Evolutionary conservation across 2,329 filamentous ascomycete genomes (phyloP).

Genomic region (Claviceps lovelessii): DNA sequence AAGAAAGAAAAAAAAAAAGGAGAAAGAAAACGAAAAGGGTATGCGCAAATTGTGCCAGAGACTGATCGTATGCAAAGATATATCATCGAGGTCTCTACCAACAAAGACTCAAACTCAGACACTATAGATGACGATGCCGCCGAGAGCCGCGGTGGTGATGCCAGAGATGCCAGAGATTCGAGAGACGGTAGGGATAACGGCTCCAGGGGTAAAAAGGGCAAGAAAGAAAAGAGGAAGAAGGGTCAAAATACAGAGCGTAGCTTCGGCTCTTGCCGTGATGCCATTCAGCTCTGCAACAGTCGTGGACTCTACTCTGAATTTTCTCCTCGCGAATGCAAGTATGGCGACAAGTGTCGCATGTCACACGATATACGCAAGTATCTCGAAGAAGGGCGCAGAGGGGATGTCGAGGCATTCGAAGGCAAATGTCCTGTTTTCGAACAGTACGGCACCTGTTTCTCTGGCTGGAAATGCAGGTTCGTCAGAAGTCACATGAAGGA

Average conservation of each 20-base stretch:
- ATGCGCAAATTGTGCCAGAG: neutral
- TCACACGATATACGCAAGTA: slow-evolving; percentile 80
- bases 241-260: slow-evolving; percentile 68
- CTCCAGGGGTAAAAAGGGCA: slow-evolving; percentile 24
- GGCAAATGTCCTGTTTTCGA: slow-evolving; percentile 75
- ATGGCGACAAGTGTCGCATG: slow-evolving; percentile 66
- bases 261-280: slow-evolving; percentile 69
- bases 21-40: no score
- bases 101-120: slow-evolving; percentile 11
- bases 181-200: slow-evolving; percentile 42
- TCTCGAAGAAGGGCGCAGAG: slow-evolving; percentile 64
- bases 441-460: slow-evolving; percentile 57
- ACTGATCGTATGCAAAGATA: slow-evolving; percentile 20
- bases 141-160: slow-evolving; percentile 24
- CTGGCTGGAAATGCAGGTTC: slow-evolving; percentile 92
- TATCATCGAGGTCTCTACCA: slow-evolving; percentile 23
- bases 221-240: slow-evolving; percentile 36
- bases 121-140: slow-evolving; percentile 34
- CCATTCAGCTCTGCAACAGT: slow-evolving; percentile 62
- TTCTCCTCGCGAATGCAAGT: slow-evolving; percentile 61
- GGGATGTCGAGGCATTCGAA: slow-evolving; percentile 61
- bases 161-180: slow-evolving; percentile 24
- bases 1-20: neutral
- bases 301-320: slow-evolving; percentile 63
- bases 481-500: slow-evolving; percentile 77